Evolutionary conservation across 2,329 filamentous ascomycete genomes (phyloP).

Genomic region (Trichoderma citrinoviride): DNA sequence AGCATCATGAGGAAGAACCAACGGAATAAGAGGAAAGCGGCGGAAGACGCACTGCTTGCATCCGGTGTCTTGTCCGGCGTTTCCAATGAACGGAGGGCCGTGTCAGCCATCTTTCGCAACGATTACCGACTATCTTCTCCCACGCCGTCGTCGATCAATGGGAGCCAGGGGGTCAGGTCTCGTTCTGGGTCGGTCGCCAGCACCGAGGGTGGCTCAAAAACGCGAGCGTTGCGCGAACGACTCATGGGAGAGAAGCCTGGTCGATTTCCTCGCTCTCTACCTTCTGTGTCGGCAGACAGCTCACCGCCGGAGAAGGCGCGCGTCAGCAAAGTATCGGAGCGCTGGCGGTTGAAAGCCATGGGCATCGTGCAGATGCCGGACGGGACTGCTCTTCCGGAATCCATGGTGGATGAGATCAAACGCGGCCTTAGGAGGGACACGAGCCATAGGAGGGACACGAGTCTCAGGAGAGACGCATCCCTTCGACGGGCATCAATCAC

Average conservation of each 20-base stretch:
- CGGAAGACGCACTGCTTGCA: slow-evolving; percentile 41
- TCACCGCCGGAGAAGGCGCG: slow-evolving; percentile 30
- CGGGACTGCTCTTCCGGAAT: slow-evolving; percentile 53
- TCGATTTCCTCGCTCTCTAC: slow-evolving; percentile 41
- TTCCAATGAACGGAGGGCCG: slow-evolving; percentile 37
- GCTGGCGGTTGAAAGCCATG: slow-evolving; percentile 50
- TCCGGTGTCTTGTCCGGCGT: slow-evolving; percentile 44
- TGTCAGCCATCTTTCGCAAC: slow-evolving; percentile 37
- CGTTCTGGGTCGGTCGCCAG: slow-evolving; percentile 24
- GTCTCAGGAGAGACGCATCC: slow-evolving; percentile 27
- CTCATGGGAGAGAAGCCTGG: slow-evolving; percentile 30
- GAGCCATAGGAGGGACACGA: slow-evolving; percentile 25
- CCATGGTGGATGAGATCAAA: slow-evolving; percentile 46
- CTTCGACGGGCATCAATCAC: slow-evolving; percentile 25
- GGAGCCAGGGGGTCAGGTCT: slow-evolving; percentile 23
- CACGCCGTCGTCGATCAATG: slow-evolving; percentile 22
- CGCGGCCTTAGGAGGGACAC: slow-evolving; percentile 42
- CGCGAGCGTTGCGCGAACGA: slow-evolving; percentile 31
- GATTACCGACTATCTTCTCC: slow-evolving; percentile 27
- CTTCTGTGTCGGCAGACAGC: slow-evolving; percentile 33
- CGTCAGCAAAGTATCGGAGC: slow-evolving; percentile 41
- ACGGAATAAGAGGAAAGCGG: slow-evolving; percentile 32
- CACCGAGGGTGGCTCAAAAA: slow-evolving; percentile 31
- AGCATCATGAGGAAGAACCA: slow-evolving; percentile 35
- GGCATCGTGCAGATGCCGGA: slow-evolving; percentile 53